Base-by-base conservation (phyloP, 2,329 filamentous ascomycete genomes). In the Ceratocystis smalleyi region DNA sequence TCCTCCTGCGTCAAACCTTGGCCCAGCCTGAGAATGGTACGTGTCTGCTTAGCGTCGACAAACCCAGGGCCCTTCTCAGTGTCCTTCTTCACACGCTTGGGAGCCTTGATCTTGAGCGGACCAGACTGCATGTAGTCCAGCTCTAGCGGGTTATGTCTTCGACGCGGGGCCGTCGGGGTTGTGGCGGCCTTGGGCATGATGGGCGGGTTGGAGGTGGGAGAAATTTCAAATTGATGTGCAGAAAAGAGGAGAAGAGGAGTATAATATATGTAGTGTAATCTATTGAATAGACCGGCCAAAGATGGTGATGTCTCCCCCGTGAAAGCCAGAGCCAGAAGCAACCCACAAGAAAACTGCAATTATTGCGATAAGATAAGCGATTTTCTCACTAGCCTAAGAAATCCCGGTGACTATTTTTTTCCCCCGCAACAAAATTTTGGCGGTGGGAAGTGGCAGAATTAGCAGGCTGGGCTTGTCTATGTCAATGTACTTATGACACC, bases 1-100 rank as follows among this genome's bases (percentile, higher is more conserved):
- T 92, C 89, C 73, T 97, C 92, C 51, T 94, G 89, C 15, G 84
- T 86, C 15, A 99, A 79, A 72, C 96, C 89, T 70, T 91, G 88
- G 64, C 92, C 92, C 70, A 97, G 89, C 69, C 88, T 84, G 67
- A 99, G 73, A 72, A 99, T 99, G 71, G 89, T 91, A 69, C 86
- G 83, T 65, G 92, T 96, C 19, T 91, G 85, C 73, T 89, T 91
- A 66, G 91, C 85, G 74, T 96, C 91, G 67, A 99, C 84, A 71
- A 87, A 97, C 68, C 81, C 78, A 67, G 88, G 83, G 67, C 82
- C 80, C 65, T 83, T 81, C 24, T 64, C 62, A 8, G 80, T 79
- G 40, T 81, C 79, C 43, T 84, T 81, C 66, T 82, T 82, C 61
- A 79, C 81, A 62, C 78, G 80, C 61, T 78, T 81, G 74, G 84